Evolutionary conservation across 805 yeast species (phyloP).

Genomic region (Wickerhamiella vanderwaltii): DNA sequence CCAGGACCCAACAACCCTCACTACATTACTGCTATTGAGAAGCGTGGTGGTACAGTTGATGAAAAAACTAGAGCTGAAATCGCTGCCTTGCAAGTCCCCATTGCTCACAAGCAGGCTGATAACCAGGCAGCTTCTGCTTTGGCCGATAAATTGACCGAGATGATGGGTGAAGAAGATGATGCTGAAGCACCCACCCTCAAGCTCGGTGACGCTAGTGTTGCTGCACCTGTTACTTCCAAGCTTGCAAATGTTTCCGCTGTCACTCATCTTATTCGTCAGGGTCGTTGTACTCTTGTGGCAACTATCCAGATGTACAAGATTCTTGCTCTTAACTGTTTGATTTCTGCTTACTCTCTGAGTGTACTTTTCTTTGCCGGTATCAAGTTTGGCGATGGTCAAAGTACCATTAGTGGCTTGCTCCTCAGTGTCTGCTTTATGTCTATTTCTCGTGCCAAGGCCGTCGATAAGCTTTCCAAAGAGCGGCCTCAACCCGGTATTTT

Average conservation of each 20-base stretch:
- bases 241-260: conserved; percentile 85
- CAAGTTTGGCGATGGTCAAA: conserved; percentile 95
- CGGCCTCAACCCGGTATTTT: conserved; percentile 98
- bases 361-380: conserved; percentile 94
- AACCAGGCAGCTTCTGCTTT: conserved; percentile 31
- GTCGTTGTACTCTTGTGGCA: conserved; percentile 93
- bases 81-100: conserved; percentile 27
- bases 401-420: conserved; percentile 89
- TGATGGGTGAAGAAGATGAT: conserved; percentile 45
- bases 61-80: conserved; percentile 39
- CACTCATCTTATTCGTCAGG: conserved; percentile 89
- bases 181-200: conserved; percentile 84
- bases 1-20: conserved; percentile 90
- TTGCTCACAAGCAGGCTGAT: conserved; percentile 23
- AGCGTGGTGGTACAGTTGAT: conserved; percentile 65
- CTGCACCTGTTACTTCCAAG: conserved; percentile 97
- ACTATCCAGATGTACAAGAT: conserved; percentile 99
- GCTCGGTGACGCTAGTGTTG: conserved; percentile 97
- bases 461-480: conserved; percentile 77
- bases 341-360: conserved; percentile 89
- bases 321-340: conserved; percentile 89
- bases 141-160: conserved; percentile 55
- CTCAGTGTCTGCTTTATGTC: conserved; percentile 90
- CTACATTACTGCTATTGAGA: conserved; percentile 73
- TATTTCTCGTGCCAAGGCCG: conserved; percentile 84